Evolutionary conservation across 1,139 yeast species (phyloP).

Genomic region (Starmera stellimalicola): DNA sequence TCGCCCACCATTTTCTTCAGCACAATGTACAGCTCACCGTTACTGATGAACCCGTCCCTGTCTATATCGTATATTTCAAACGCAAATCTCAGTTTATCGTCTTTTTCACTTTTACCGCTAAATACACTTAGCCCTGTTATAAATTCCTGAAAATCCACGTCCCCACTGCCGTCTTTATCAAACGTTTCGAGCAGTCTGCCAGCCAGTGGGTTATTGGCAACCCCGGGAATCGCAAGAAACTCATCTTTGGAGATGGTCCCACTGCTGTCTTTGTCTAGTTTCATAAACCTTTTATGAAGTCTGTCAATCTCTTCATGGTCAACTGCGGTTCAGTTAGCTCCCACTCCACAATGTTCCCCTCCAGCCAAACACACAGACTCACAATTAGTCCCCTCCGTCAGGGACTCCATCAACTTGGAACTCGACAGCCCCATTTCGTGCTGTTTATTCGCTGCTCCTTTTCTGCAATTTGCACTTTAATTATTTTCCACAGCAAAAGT

Average conservation of each 20-base stretch:
- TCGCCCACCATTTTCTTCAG: constrained; percentile 96
- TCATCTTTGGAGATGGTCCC: constrained; percentile 90
- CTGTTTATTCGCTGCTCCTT: too few relatives aligned
- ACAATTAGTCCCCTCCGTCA: constrained; percentile 71
- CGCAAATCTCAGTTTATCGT: constrained; percentile 81
- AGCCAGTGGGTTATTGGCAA: constrained; percentile 84
- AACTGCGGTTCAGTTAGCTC: too few relatives aligned
- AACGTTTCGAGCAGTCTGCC: constrained; percentile 86
- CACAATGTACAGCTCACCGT: constrained; percentile 89
- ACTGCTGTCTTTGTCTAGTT: constrained; percentile 83
- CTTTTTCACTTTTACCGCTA: constrained; percentile 77
- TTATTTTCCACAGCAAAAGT: too few relatives aligned
- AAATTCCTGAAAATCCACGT: constrained; percentile 92
- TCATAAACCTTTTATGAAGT: constrained; percentile 86
- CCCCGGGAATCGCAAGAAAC: constrained; percentile 88
- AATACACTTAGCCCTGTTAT: constrained; percentile 85
- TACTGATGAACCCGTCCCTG: constrained; percentile 87
- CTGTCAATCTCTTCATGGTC: constrained; percentile 89
- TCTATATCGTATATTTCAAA: constrained; percentile 94
- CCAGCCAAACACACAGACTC: constrained; percentile 18
- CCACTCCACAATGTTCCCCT: too few relatives aligned
- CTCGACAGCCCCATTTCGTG: constrained; percentile 56
- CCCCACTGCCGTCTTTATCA: constrained; percentile 89
- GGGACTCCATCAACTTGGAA: constrained; percentile 55
- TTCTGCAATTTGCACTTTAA: too few relatives aligned